Conservation (phyloP, 768 basidiomycete species). For the Auriscalpium microsporum region DNA sequence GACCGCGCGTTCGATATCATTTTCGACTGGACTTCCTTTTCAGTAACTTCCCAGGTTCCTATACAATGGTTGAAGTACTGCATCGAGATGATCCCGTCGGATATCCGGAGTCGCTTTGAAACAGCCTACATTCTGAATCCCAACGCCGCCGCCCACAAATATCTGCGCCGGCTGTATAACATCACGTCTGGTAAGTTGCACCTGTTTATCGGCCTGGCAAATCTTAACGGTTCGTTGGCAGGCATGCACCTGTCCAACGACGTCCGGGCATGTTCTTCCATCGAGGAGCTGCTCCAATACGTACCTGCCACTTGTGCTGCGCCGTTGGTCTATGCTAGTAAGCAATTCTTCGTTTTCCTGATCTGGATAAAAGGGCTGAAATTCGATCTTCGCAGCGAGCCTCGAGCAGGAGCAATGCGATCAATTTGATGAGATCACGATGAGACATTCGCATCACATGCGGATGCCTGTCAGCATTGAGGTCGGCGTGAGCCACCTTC, state of each 20-base stretch:
- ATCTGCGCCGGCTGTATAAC: conserved; percentile 70
- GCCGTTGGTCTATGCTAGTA: conserved; percentile 49
- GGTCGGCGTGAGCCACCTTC: conserved; percentile 61
- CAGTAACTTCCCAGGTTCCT: conserved; percentile 68
- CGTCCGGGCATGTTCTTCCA: conserved; percentile 55
- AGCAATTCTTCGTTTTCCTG: conserved; percentile 15
- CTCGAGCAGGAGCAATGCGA: conserved; percentile 54
- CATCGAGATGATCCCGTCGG: conserved; percentile 62
- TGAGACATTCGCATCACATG: conserved; percentile 56
- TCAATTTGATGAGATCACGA: conserved; percentile 52
- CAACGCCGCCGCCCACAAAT: conserved; percentile 62
- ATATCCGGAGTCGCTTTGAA: conserved; percentile 55
- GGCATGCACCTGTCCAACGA: conserved; percentile 12
- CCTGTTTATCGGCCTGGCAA: neutral
- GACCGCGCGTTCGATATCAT: conserved; percentile 59
- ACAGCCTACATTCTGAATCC: conserved; percentile 65
- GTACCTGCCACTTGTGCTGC: conserved; percentile 41
- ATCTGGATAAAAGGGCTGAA: conserved; percentile 2
- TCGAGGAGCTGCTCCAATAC: conserved; percentile 49
- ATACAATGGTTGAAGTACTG: conserved; percentile 76
- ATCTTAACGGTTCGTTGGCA: neutral
- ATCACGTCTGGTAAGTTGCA: conserved; percentile 41
- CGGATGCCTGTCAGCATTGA: conserved; percentile 65
- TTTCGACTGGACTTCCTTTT: conserved; percentile 75
- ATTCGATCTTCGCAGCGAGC: conserved; percentile 30